Base-by-base conservation (phyloP, 2,329 filamentous ascomycete species). In the Neonectria neomacrospora region DNA sequence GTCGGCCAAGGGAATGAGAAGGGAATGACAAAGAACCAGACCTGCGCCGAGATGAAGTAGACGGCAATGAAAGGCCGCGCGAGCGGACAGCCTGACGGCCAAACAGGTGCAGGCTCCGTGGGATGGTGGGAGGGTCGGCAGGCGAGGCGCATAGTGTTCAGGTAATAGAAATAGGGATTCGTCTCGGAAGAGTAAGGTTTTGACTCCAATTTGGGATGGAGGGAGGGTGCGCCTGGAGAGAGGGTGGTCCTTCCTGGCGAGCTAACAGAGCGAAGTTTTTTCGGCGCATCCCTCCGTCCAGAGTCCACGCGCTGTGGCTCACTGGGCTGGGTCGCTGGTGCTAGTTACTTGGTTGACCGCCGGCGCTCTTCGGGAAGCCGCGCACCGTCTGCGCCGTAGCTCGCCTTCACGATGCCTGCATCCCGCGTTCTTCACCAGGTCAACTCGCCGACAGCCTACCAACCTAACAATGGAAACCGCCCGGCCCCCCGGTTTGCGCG, bases 111-210 rank as follows among this genome's bases (percentile, higher is more conserved):
- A 32, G 32, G 54, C 41, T 54, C 23, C 32, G n/a, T 52, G 60
- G 26, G 14, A 62, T 57, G 60, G 60, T 62, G 60, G 60, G 60
- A 62, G 60, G 60, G 60, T 57, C 60, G 34, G 41, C 32, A 54
- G 39, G 47, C 45, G 16, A 14, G n/a, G 32, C 59, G 53, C 53
- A 52, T 58, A 44, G 54, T 54, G 44, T 26, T 62, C 60, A 62
- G 32, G 60, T 62, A 62, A 62, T 54, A 62, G 60, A 62, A 62
- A 62, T 53, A 44, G 48, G 42, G 34, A 41, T 32, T 22, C 28
- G 47, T 50, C 47, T 50, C 47, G 47, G 47, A 50, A 37, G 30
- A 62, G 59, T 62, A 62, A 62, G 59, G 59, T 39, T 57, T 48
- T 41, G 47, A 54, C 42, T 51, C 52, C 52, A 51, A 48, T 58